Evolutionary conservation across 257 asterid species (phyloP).

Genomic region (Salvia splendens): DNA sequence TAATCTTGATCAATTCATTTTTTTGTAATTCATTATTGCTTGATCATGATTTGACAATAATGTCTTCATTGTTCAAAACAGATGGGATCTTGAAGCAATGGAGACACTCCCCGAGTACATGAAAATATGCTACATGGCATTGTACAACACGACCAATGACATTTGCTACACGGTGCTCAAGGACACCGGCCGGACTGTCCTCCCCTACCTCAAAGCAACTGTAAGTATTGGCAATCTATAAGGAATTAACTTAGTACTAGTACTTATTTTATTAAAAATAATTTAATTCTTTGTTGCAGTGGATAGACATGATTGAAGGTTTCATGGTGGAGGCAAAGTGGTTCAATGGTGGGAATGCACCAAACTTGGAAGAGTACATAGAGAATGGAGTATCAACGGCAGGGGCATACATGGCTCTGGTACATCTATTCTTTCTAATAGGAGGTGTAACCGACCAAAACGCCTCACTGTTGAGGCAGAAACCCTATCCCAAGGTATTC

Average conservation of each 20-base stretch:
- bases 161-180: conserved; percentile 65
- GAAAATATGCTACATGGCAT: conserved; percentile 72
- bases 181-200: conserved; percentile 55
- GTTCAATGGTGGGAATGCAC: conserved; percentile 53
- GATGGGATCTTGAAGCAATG: conserved; percentile 77
- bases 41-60: too few relatives aligned
- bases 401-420: conserved; percentile 73
- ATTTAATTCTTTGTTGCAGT: conserved; percentile 34
- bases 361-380: conserved; percentile 57
- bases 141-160: conserved; percentile 66
- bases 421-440: conserved; percentile 65
- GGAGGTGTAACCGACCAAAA: conserved; percentile 57
- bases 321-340: conserved; percentile 68
- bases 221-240: conserved; percentile 26
- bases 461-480: conserved; percentile 33
- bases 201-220: conserved; percentile 55
- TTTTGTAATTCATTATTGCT: too few relatives aligned
- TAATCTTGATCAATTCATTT: too few relatives aligned
- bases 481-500: conserved; percentile 63
- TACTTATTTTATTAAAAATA: not conserved
- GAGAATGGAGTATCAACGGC: conserved; percentile 73
- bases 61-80: conserved; percentile 13
- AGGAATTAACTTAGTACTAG: not conserved
- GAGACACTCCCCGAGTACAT: conserved; percentile 63
- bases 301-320: conserved; percentile 72